Conservation (phyloP, 139 green algal genomes). For the Nannochloris sp. region DNA sequence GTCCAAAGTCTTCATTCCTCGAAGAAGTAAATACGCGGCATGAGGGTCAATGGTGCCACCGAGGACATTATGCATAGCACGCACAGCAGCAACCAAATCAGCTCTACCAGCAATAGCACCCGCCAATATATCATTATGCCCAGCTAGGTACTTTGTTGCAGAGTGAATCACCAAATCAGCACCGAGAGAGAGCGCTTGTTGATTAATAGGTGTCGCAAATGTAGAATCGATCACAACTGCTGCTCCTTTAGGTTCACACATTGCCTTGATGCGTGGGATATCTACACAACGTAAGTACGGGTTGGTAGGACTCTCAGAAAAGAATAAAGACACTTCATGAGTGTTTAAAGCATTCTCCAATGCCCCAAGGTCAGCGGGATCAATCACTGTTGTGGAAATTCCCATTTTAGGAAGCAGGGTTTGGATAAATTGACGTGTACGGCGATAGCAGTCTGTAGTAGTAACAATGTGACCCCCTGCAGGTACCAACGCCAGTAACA, state of each 20-base stretch:
- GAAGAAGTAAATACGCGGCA: slow-evolving; percentile 90
- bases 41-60: slow-evolving; percentile 95
- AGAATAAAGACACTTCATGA: slow-evolving; percentile 83
- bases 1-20: slow-evolving; percentile 96
- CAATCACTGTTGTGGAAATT: slow-evolving; percentile 89
- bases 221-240: slow-evolving; percentile 93
- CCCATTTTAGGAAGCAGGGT: slow-evolving; percentile 97
- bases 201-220: slow-evolving; percentile 94
- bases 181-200: slow-evolving; percentile 67
- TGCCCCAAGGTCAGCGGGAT: slow-evolving; percentile 82
- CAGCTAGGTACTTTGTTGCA: slow-evolving; percentile 97
- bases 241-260: slow-evolving; percentile 69
- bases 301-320: slow-evolving; percentile 98
- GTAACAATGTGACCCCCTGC: slow-evolving; percentile 95
- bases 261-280: slow-evolving; percentile 64
- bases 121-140: slow-evolving; percentile 97
- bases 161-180: slow-evolving; percentile 98
- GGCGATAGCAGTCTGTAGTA: slow-evolving; percentile 98
- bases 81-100: slow-evolving; percentile 74
- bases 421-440: slow-evolving; percentile 97
- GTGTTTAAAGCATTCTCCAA: slow-evolving; percentile 64
- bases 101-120: slow-evolving; percentile 71
- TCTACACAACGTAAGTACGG: slow-evolving; percentile 98
- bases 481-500: slow-evolving; percentile 97
- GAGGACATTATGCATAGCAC: slow-evolving; percentile 95